Percentiles rank a stretch among this genome's conserved stretches.
Evolutionary conservation across 2,329 filamentous ascomycete species (phyloP).

Genomic region (Graphiopsis chlorocephala): DNA sequence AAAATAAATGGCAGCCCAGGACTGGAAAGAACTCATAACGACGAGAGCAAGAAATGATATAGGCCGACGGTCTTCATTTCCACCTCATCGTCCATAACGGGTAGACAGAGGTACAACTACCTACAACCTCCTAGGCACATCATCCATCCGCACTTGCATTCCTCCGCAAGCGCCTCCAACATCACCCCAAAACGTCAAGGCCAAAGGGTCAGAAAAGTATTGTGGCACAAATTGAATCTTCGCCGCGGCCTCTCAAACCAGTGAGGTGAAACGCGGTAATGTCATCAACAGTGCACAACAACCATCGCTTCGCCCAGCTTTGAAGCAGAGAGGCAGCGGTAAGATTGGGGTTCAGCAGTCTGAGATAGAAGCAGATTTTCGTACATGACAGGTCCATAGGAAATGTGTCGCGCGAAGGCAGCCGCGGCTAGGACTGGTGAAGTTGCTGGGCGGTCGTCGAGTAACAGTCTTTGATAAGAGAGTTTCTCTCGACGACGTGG

Average conservation of each 20-base stretch:
- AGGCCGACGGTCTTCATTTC: constrained; percentile 5
- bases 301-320: constrained; percentile 1
- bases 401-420: constrained; percentile 14
- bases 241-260: background rate
- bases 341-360: constrained; percentile 5
- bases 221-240: background rate
- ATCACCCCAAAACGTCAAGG: constrained; percentile 2
- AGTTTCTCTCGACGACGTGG: background rate
- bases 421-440: constrained; percentile 7
- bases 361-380: background rate
- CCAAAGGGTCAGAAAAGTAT: constrained; percentile 1
- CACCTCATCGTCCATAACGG: background rate
- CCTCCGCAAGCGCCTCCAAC: constrained; percentile 4
- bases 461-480: background rate
- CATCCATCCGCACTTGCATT: constrained; percentile 5
- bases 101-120: background rate
- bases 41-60: background rate
- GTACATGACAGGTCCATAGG: constrained; percentile 9
- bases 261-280: background rate
- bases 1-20: background rate
- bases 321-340: constrained; percentile 4
- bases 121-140: constrained; percentile 1
- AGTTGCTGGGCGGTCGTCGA: background rate
- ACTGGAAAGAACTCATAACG: background rate
- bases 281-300: background rate